Evolutionary conservation across 148 eudicot genomes (phyloP), one percentile per base, ranked within the genome.

Genomic region (Cornus kousa): DNA sequence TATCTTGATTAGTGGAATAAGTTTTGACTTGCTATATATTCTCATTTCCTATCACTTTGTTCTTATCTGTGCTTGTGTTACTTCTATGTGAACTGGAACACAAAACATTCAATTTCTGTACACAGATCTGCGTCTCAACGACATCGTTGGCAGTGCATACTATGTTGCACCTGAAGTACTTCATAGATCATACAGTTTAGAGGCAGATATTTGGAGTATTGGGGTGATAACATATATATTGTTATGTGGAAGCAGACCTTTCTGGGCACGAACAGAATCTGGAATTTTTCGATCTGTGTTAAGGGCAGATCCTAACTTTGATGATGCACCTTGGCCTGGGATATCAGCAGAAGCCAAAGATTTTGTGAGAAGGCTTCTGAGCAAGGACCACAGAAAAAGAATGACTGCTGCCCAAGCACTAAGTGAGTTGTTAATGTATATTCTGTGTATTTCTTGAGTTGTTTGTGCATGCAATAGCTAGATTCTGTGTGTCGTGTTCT

Each of bases 91-190:
- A 33, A 16, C 22, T 40, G 22, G 24, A 74, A 20, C 16, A 19
- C 43, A 75, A 40, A 71, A 32, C 33, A 19, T 65, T 78, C 13
- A 37, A 31, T 70, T 80, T 68, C 57, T 82, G 77, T 78, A 20
- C 50, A 39, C 93, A 96, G 99, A 96, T 83, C 89, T 87, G 69
- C 91, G 99, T 50, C 92, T 96, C 62, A 96, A 94, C 70, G 99
- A 96, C 78, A 92, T 96, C 74, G 99, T 96, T 82, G 99, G 99
- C 50, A 96, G 99, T 86, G 99, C 99, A 70, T 96, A 93, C 77
- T 96, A 96, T 86, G 99, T 96, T 77, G 97, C 99, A 67, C 99
- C 99, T 40, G 99, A 96, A 90, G 98, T 96, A 74, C 93, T 96
- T 62, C 99, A 94, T 82, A 88, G 97, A 85, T 94, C 99, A 76